Percentiles rank a stretch among this genome's conserved stretches.
phyloP scores from a whole-genome alignment of 1,284 basidiomycete species.

The Puccinia polysora region DNA sequence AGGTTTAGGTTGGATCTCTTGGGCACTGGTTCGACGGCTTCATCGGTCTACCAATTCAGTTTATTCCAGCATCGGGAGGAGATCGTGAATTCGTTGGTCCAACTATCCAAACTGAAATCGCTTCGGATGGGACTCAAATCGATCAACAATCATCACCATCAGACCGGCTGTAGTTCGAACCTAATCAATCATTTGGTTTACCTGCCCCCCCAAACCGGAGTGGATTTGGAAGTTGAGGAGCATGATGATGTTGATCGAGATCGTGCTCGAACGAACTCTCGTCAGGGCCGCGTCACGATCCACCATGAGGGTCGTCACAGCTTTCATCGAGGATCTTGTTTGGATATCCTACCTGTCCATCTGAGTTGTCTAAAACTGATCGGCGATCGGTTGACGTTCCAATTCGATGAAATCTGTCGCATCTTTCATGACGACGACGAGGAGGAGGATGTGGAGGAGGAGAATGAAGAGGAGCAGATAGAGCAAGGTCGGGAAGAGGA shows the following conservation, averaged over 20 bases:
- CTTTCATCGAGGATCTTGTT: neutral
- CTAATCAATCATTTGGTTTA: neutral
- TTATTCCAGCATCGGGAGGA: constrained; percentile 31
- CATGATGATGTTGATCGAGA: too few species aligned
- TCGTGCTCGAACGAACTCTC: too few species aligned
- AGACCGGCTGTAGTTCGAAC: too few species aligned
- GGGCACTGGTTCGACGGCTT: constrained; percentile 1
- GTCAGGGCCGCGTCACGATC: neutral
- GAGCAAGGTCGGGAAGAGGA: too few species aligned
- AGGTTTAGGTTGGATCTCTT: constrained; percentile 13
- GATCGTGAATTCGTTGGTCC: constrained; percentile 13
- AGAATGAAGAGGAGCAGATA: neutral
- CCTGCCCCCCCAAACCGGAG: too few species aligned
- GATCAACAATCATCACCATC: too few species aligned
- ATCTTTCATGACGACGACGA: neutral
- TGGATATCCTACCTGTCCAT: neutral
- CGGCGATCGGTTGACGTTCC: neutral
- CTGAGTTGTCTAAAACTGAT: neutral
- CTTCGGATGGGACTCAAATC: neutral
- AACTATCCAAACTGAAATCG: neutral
- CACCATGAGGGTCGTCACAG: neutral
- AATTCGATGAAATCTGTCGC: neutral
- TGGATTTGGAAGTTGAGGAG: too few species aligned
- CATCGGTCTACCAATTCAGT: constrained; percentile 10
- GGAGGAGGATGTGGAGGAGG: neutral